Percentiles rank a stretch among this genome's conserved stretches.
phyloP scores from a whole-genome alignment of 257 asterid genomes.

The Solanum tarijense region DNA sequence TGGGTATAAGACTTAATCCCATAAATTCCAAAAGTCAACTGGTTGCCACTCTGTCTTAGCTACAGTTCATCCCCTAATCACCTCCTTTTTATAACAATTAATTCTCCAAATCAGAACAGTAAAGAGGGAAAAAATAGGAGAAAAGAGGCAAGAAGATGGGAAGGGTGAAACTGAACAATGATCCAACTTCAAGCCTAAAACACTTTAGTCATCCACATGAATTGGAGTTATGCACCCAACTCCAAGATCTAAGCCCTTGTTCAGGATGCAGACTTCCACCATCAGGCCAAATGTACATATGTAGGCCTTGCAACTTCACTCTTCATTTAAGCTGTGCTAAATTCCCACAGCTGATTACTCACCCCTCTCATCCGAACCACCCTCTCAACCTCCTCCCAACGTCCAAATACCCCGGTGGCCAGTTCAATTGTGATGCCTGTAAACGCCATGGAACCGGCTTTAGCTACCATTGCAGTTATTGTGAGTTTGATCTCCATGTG shows the following conservation, averaged over 20 bases:
- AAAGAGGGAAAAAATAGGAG: background rate
- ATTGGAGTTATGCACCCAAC: constrained; percentile 11
- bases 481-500: constrained; percentile 54
- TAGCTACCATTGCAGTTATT: constrained; percentile 48
- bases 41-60: background rate
- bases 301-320: constrained; percentile 43
- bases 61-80: background rate
- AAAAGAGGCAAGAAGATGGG: constrained; percentile 20
- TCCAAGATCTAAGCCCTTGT: constrained; percentile 23
- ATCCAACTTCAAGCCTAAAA: constrained; percentile 4
- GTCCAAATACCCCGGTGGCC: constrained; percentile 34
- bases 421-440: constrained; percentile 59
- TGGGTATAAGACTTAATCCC: background rate
- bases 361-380: constrained; percentile 50
- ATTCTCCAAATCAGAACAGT: background rate
- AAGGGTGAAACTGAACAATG: constrained; percentile 12
- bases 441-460: constrained; percentile 30
- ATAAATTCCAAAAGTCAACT: background rate
- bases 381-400: constrained; percentile 31
- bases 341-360: constrained; percentile 39
- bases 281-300: constrained; percentile 33
- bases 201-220: constrained; percentile 51
- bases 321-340: constrained; percentile 44
- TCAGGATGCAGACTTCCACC: constrained; percentile 45
- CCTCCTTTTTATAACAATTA: background rate